Evolutionary conservation across 2,329 filamentous ascomycete species (phyloP).

Genomic region (Colletotrichum viniferum): DNA sequence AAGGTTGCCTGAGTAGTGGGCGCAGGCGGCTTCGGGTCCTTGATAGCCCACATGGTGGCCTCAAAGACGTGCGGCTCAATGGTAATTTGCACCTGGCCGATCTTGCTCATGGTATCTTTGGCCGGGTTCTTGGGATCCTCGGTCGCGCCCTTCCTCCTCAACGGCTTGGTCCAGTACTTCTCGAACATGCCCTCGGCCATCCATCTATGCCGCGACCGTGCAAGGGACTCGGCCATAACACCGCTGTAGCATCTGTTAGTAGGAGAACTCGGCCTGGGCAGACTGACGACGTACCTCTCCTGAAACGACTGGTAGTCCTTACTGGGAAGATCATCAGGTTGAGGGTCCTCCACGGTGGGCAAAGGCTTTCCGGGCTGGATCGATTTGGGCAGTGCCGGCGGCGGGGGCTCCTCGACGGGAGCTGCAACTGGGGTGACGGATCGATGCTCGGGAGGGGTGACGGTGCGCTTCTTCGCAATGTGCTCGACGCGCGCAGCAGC

Average conservation of each 20-base stretch:
- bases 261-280: too few species aligned
- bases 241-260: constrained; percentile 54
- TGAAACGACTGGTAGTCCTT: constrained; percentile 76
- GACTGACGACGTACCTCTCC: constrained; percentile 60
- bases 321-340: constrained; percentile 64
- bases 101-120: constrained; percentile 73
- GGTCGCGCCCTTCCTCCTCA: constrained; percentile 68
- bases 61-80: constrained; percentile 83
- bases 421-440: constrained; percentile 51
- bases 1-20: constrained; percentile 27
- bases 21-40: constrained; percentile 59
- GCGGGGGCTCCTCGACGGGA: constrained; percentile 38
- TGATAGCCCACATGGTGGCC: constrained; percentile 74
- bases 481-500: constrained; percentile 65
- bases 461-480: constrained; percentile 62
- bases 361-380: constrained; percentile 70
- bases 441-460: constrained; percentile 56
- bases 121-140: constrained; percentile 71
- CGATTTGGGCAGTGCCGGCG: constrained; percentile 62
- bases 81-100: constrained; percentile 75
- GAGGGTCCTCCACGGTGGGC: constrained; percentile 71
- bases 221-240: constrained; percentile 74
- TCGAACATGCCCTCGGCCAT: constrained; percentile 75
- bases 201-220: constrained; percentile 76
- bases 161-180: constrained; percentile 78